A percentile compares a stretch with the other conserved stretches of the same genome.
Evolutionary conservation across 2,329 filamentous ascomycete genomes (phyloP).

Genomic region (Thelonectria discophora): DNA sequence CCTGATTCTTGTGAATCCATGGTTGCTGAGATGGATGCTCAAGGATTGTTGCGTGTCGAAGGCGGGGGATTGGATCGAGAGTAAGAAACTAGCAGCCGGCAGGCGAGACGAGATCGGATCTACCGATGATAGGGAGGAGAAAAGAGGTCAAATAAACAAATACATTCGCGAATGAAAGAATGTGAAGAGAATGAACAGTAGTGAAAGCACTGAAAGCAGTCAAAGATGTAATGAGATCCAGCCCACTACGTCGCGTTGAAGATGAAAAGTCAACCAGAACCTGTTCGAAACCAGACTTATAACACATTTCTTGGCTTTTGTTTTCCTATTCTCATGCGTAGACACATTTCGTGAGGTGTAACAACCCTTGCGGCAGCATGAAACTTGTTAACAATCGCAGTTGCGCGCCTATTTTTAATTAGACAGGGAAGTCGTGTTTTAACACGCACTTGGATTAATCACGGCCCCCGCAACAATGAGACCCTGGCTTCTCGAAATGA

Average conservation of each 20-base stretch:
- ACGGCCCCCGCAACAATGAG: neutral
- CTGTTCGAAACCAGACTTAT: neutral
- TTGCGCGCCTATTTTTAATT: neutral
- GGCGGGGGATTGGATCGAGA: neutral
- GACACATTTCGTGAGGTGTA: neutral
- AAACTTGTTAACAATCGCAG: neutral
- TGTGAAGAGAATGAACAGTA: neutral
- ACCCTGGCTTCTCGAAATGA: neutral
- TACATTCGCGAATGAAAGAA: neutral
- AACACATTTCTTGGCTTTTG: neutral
- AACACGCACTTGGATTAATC: neutral
- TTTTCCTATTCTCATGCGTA: neutral
- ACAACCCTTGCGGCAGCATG: neutral
- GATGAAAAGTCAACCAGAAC: neutral
- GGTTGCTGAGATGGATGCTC: neutral
- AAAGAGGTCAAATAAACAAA: neutral
- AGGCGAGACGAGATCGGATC: no score
- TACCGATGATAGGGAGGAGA: no score
- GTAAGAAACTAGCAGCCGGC: no score
- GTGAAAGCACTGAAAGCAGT: neutral
- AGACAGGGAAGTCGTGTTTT: neutral
- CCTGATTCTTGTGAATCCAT: constrained; percentile 11
- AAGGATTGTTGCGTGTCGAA: neutral
- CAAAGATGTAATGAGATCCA: neutral
- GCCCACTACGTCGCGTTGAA: neutral